phyloP scores from a whole-genome alignment of 83 land plant species.

The Picea abies region DNA sequence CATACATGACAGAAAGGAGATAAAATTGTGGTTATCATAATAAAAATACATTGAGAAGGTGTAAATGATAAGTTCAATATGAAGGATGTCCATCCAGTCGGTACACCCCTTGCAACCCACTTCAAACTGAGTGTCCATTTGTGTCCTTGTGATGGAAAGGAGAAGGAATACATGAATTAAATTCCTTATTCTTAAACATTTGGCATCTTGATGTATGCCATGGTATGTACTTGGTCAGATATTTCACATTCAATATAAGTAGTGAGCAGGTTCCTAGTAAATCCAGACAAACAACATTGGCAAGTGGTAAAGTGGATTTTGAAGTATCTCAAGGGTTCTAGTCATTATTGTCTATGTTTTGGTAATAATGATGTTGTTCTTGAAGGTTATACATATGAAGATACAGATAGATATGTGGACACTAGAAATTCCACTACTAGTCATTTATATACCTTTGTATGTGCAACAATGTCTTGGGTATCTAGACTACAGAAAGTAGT shows the following conservation, averaged over 20 bases:
- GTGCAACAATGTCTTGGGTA: neutral
- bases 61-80: constrained; percentile 14
- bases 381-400: constrained; percentile 10
- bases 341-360: neutral
- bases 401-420: constrained; percentile 10
- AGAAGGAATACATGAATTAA: neutral
- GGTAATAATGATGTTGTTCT: neutral
- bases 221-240: constrained; percentile 23
- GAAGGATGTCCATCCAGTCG: neutral
- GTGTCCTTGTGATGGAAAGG: too few relatives aligned
- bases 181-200: neutral
- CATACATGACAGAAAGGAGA: neutral
- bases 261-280: too few relatives aligned
- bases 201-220: too few relatives aligned
- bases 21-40: neutral
- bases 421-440: neutral
- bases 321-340: constrained; percentile 15
- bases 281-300: constrained; percentile 15
- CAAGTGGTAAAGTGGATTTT: constrained; percentile 20
- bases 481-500: constrained; percentile 14
- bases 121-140: too few relatives aligned
- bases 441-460: constrained; percentile 12
- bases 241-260: constrained; percentile 7
- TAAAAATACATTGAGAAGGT: constrained; percentile 10
- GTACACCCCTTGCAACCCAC: neutral